Percentiles rank a stretch among this genome's conserved stretches.
These are phyloP conservation scores for Zymoseptoria brevis DNA, from an alignment of 2,329 filamentous ascomycete genomes.

Conservation along the genomic window DNA sequence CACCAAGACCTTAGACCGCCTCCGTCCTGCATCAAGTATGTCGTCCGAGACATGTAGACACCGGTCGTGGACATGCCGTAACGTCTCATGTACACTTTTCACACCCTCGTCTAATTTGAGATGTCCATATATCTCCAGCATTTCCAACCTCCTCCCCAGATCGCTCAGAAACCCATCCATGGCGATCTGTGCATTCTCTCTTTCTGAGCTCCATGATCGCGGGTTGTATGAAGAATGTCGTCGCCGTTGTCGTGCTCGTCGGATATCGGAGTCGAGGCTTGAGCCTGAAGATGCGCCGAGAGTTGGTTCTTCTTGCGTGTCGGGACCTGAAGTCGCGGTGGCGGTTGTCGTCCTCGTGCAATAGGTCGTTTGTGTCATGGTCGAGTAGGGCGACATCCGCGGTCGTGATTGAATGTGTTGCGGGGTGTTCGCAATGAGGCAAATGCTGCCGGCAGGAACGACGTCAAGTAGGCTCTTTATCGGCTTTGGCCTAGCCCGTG, in stretches of 20 bases:
- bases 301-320: conserved; percentile 38
- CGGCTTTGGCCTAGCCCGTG: background rate
- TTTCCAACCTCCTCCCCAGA: conserved; percentile 76
- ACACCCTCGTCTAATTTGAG: conserved; percentile 76
- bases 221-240: conserved; percentile 42
- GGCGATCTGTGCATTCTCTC: conserved; percentile 41
- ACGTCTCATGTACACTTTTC: conserved; percentile 72
- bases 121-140: conserved; percentile 81
- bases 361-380: conserved; percentile 12
- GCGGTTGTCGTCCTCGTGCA: conserved; percentile 5
- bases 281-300: conserved; percentile 31
- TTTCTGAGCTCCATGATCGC: conserved; percentile 37
- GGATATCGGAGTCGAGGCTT: conserved; percentile 28
- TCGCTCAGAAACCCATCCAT: conserved; percentile 76
- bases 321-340: conserved; percentile 16
- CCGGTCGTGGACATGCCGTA: conserved; percentile 77
- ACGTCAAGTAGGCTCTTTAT: background rate
- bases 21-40: conserved; percentile 76
- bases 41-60: conserved; percentile 88
- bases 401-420: background rate
- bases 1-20: conserved; percentile 79
- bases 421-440: background rate
- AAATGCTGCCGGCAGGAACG: background rate
- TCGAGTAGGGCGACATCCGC: conserved; percentile 1
- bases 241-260: conserved; percentile 32